These are phyloP conservation scores for Solanum hybrid DNA, from an alignment of 305 asterid genomes.

Conservation along the genomic window DNA sequence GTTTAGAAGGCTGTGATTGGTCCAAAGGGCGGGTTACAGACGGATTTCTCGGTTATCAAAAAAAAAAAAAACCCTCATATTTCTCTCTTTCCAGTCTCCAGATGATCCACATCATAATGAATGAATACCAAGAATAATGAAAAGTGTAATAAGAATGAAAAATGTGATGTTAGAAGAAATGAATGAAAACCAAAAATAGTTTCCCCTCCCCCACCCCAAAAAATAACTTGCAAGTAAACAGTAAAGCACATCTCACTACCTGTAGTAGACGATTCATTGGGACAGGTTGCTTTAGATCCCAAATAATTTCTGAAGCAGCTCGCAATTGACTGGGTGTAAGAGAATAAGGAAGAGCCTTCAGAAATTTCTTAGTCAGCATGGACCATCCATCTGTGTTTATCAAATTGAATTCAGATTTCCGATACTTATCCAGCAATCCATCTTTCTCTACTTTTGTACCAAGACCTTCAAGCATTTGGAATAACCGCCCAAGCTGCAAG, in stretches of 20 bases:
- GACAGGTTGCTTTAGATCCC: constrained; percentile 87
- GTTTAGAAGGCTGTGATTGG: too few relatives aligned
- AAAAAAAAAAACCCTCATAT: not conserved
- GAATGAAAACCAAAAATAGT: not conserved
- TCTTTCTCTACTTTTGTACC: constrained; percentile 71
- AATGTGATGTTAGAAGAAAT: not conserved
- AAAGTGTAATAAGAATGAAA: not conserved
- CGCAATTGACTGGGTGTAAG: constrained; percentile 76
- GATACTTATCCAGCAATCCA: constrained; percentile 60
- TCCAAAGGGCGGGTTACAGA: too few relatives aligned
- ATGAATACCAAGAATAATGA: not conserved
- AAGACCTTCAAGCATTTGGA: constrained; percentile 92
- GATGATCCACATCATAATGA: not conserved
- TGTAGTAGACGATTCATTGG: constrained; percentile 94
- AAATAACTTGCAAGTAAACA: not conserved
- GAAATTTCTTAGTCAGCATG: constrained; percentile 44
- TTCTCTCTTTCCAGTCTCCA: not conserved
- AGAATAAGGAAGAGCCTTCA: constrained; percentile 73
- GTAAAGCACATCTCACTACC: constrained; percentile 33
- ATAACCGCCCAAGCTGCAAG: constrained; percentile 67
- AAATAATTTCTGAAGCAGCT: constrained; percentile 86
- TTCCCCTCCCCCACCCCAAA: not conserved
- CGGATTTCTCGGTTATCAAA: too few relatives aligned
- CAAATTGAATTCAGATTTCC: constrained; percentile 50
- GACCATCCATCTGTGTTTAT: constrained; percentile 65